Conservation (phyloP, 2,329 filamentous ascomycete species). For the Malbranchea cinnamomea region DNA sequence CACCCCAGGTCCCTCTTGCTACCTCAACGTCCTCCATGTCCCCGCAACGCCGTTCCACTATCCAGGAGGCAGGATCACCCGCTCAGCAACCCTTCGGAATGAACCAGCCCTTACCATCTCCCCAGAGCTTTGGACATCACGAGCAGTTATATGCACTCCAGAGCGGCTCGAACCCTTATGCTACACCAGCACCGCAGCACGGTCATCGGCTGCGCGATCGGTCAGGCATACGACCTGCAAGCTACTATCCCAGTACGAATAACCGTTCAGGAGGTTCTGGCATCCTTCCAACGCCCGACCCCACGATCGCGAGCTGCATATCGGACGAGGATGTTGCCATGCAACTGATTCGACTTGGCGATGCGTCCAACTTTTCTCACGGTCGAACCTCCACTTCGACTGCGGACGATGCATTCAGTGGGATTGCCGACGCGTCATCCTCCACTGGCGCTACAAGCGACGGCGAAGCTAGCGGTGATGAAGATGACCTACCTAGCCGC, state of each 20-base stretch:
- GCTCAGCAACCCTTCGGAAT: conserved; percentile 70
- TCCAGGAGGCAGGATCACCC: conserved; percentile 54
- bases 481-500: conserved; percentile 37
- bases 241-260: conserved; percentile 26
- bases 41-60: conserved; percentile 69
- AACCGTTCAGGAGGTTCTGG: conserved; percentile 32
- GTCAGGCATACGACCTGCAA: conserved; percentile 36
- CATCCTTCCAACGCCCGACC: conserved; percentile 81
- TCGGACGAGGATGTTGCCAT: conserved; percentile 97
- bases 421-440: conserved; percentile 68
- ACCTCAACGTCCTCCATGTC: conserved; percentile 98
- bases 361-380: conserved; percentile 85
- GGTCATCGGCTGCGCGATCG: conserved; percentile 52
- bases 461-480: conserved; percentile 47
- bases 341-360: conserved; percentile 88
- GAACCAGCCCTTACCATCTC: conserved; percentile 64
- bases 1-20: conserved; percentile 80
- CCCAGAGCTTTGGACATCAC: conserved; percentile 55
- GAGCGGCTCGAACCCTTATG: conserved; percentile 34
- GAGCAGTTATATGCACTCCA: conserved; percentile 25
- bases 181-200: conserved; percentile 45
- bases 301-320: conserved; percentile 92
- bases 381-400: conserved; percentile 88
- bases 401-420: conserved; percentile 83
- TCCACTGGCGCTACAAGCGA: conserved; percentile 77